Conservation (phyloP, 805 yeast genomes). For the Hanseniaspora occidentalis region DNA sequence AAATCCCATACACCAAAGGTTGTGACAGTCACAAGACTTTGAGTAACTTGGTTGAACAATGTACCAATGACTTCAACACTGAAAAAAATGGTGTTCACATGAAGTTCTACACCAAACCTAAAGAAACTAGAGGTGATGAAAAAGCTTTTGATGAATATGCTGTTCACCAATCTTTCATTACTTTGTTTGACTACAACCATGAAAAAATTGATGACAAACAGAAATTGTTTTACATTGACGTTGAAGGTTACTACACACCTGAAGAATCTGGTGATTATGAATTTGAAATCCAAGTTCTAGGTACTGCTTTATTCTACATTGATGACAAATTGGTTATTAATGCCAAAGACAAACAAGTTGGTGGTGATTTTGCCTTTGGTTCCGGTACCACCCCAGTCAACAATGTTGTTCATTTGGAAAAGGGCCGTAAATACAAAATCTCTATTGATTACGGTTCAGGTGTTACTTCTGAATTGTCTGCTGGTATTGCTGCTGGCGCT, state of each 20-base stretch:
- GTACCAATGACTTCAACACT: conserved; percentile 10
- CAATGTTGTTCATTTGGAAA: conserved; percentile 27
- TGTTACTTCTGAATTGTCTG: conserved; percentile 24
- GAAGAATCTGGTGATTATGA: conserved; percentile 36
- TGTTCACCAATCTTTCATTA: conserved; percentile 11
- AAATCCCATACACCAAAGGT: conserved; percentile 25
- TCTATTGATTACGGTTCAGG: conserved; percentile 41
- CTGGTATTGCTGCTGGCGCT: conserved; percentile 26
- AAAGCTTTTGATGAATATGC: conserved; percentile 19
- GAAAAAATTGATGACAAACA: conserved; percentile 11
- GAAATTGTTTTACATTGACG: conserved; percentile 29
- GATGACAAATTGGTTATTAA: conserved; percentile 43
- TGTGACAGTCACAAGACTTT: conserved; percentile 25
- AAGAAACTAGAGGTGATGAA: conserved; percentile 9
- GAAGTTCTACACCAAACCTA: conserved; percentile 17
- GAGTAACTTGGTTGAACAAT: conserved; percentile 22
- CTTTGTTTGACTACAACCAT: conserved; percentile 22
- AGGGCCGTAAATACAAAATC: conserved; percentile 34
- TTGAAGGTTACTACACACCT: conserved; percentile 33
- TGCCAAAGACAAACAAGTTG: conserved; percentile 38
- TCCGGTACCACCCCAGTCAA: conserved; percentile 41
- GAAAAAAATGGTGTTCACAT: conserved; percentile 17
- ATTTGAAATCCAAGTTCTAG: conserved; percentile 39
- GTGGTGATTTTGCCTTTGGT: conserved; percentile 40
- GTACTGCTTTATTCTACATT: conserved; percentile 43